Percentiles rank a stretch among this genome's conserved stretches.
Conservation (phyloP, 495 filamentous ascomycete genomes). For the Margaritispora aquatica region DNA sequence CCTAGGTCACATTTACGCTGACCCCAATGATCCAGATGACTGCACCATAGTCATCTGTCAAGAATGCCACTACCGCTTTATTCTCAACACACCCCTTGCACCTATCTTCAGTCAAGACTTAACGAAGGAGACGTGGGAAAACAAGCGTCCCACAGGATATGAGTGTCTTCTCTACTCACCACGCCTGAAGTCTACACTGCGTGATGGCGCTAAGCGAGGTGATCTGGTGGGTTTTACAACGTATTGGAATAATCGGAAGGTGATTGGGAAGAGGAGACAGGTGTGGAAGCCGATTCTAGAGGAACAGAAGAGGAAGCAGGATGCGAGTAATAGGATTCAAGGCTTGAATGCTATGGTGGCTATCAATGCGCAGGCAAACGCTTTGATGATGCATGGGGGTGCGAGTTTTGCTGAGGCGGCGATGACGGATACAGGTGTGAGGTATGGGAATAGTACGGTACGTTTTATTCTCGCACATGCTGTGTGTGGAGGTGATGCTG, state of each 20-base stretch:
- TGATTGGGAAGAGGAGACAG: not conserved
- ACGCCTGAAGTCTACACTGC: not conserved
- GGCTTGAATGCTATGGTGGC: not conserved
- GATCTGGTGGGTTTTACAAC: constrained; percentile 5
- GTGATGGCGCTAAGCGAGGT: not conserved
- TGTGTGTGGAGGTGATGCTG: no score
- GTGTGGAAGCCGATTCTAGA: not conserved
- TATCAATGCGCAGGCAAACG: not conserved
- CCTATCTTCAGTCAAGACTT: constrained; percentile 2
- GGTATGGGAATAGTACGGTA: constrained; percentile 4
- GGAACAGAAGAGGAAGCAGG: not conserved
- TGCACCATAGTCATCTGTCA: constrained; percentile 14
- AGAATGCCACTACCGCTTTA: constrained; percentile 4
- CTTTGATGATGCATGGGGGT: not conserved
- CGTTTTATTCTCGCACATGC: no score
- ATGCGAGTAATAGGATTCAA: not conserved
- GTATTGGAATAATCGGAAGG: constrained; percentile 7
- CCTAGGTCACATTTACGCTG: constrained; percentile 1
- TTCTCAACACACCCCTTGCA: not conserved
- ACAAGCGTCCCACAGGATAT: not conserved
- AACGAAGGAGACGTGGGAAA: constrained; percentile 1
- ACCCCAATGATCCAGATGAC: constrained; percentile 1
- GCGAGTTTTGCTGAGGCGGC: not conserved
- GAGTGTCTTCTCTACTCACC: constrained; percentile 6
- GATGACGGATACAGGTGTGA: not conserved